These are phyloP conservation scores for Tulasnella sp. DNA, from an alignment of 768 basidiomycete species.

Conservation along the genomic window DNA sequence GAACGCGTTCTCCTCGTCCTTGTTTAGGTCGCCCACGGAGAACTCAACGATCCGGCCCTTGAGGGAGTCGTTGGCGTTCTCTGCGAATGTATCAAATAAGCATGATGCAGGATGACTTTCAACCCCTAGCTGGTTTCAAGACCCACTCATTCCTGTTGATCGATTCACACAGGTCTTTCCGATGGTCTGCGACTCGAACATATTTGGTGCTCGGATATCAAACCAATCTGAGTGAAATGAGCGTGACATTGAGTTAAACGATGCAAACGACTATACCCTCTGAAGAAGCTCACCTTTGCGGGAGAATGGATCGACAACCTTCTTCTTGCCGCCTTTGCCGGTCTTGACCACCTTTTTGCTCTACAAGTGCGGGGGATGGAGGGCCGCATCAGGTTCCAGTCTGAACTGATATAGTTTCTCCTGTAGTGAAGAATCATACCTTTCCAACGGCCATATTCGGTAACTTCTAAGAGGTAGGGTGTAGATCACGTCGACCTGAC, in stretches of 20 bases:
- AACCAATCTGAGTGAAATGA: conserved; percentile 69
- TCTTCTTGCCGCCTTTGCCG: conserved; percentile 99
- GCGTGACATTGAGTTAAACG: not conserved
- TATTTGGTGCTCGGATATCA: conserved; percentile 96
- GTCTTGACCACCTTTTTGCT: conserved; percentile 98
- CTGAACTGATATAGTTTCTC: too few relatives aligned
- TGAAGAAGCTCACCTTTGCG: conserved; percentile 73
- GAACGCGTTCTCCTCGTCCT: conserved; percentile 99
- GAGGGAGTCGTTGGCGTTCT: conserved; percentile 97
- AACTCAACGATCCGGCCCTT: conserved; percentile 95
- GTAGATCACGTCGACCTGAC: too few relatives aligned
- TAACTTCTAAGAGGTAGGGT: too few relatives aligned
- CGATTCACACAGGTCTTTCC: conserved; percentile 99
- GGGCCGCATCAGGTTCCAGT: too few relatives aligned
- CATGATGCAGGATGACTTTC: not conserved
- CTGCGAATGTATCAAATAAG: conserved; percentile 34
- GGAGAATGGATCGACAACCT: conserved; percentile 99
- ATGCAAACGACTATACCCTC: not conserved
- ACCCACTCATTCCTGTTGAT: conserved; percentile 94
- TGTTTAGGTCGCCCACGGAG: conserved; percentile 94
- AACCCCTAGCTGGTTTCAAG: not conserved
- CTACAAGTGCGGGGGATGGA: conserved; percentile 30
- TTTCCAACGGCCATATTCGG: too few relatives aligned
- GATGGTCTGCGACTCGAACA: conserved; percentile 92
- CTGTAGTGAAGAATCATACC: too few relatives aligned